Percentiles rank a stretch among this genome's conserved stretches.
These are phyloP conservation scores for Colletotrichum spinosum DNA, from an alignment of 2,329 filamentous ascomycete species.

Conservation along the genomic window DNA sequence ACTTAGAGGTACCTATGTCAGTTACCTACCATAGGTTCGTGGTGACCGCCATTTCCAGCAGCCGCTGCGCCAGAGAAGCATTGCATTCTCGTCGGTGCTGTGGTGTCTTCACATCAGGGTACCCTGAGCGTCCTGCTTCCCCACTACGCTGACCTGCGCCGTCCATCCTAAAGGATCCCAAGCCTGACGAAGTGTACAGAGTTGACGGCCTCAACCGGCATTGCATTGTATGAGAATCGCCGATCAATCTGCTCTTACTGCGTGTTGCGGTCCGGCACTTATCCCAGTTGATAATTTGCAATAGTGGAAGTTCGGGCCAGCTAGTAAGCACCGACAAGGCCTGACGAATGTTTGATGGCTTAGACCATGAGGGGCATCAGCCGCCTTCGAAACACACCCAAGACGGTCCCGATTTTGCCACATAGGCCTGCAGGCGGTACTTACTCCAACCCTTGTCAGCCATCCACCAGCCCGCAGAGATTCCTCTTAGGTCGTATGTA, in stretches of 20 bases:
- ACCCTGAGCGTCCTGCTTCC: no score
- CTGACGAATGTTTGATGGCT: constrained; percentile 38
- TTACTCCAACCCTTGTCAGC: constrained; percentile 5
- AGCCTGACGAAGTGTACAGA: no score
- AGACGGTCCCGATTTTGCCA: constrained; percentile 39
- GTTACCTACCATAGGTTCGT: constrained; percentile 21
- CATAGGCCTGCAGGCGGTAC: constrained; percentile 29
- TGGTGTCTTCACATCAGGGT: no score
- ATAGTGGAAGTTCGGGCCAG: background rate
- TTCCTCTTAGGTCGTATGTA: constrained; percentile 5
- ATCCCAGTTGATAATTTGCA: no score
- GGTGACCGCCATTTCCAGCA: constrained; percentile 23
- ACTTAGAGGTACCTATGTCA: no score
- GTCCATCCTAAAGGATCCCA: no score
- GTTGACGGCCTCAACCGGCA: no score
- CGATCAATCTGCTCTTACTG: background rate
- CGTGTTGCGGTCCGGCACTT: no score
- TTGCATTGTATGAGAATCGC: no score
- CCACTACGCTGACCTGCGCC: no score
- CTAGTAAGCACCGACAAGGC: constrained; percentile 24
- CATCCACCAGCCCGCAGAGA: constrained; percentile 16
- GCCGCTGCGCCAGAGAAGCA: constrained; percentile 19
- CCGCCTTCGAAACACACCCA: constrained; percentile 40
- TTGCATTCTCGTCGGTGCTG: background rate
- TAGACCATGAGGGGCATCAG: constrained; percentile 37